Evolutionary conservation across 306 rosid species (phyloP).

Genomic region (Ceratonia siliqua): DNA sequence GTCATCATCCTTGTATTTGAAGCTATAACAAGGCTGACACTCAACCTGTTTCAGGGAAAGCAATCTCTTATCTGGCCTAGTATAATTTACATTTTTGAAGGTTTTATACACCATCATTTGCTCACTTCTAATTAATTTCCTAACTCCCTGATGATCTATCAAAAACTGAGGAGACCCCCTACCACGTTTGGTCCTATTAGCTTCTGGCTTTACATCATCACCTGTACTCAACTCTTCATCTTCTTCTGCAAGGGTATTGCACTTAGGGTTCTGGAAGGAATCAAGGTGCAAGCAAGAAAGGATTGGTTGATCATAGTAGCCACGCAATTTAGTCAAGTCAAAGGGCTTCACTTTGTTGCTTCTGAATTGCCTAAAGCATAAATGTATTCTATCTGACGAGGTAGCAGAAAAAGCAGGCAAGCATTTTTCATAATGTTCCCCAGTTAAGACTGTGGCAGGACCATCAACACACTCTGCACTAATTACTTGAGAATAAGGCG

Average conservation of each 20-base stretch:
- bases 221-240: constrained; percentile 57
- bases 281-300: constrained; percentile 73
- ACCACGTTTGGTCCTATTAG: constrained; percentile 73
- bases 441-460: constrained; percentile 79
- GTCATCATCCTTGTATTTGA: constrained; percentile 61
- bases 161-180: constrained; percentile 47
- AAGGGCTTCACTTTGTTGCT: constrained; percentile 88
- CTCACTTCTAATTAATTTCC: constrained; percentile 51
- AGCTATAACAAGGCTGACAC: constrained; percentile 51
- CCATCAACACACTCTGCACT: constrained; percentile 99
- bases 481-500: constrained; percentile 86
- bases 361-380: constrained; percentile 86
- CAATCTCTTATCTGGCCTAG: constrained; percentile 48
- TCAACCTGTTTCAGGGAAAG: constrained; percentile 56
- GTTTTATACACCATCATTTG: constrained; percentile 53
- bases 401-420: constrained; percentile 62
- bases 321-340: constrained; percentile 81
- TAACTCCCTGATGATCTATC: constrained; percentile 49
- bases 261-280: constrained; percentile 40
- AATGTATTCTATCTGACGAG: constrained; percentile 62
- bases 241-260: constrained; percentile 55
- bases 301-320: constrained; percentile 78
- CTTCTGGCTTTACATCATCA: constrained; percentile 56
- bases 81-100: constrained; percentile 45
- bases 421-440: constrained; percentile 78